Evolutionary conservation across 768 basidiomycete species (phyloP).

Genomic region (Hirschioporus abietinus): DNA sequence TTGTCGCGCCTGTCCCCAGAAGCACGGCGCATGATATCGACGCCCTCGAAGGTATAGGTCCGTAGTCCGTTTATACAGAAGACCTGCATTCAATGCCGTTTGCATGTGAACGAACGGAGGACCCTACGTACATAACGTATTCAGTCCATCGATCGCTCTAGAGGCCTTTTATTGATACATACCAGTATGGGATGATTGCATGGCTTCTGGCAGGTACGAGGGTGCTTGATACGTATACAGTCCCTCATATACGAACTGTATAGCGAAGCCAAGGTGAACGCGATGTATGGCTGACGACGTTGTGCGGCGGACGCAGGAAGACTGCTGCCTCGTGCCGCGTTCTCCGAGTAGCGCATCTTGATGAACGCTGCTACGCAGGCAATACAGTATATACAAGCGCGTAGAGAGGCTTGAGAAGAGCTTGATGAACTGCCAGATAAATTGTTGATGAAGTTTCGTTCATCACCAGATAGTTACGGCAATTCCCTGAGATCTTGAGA

Average conservation of each 20-base stretch:
- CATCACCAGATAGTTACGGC: background rate
- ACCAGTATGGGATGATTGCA: too few relatives aligned
- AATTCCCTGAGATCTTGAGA: background rate
- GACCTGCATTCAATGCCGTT: background rate
- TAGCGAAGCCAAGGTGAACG: background rate
- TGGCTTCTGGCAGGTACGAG: background rate
- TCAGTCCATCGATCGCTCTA: background rate
- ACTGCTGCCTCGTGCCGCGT: background rate
- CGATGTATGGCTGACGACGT: background rate
- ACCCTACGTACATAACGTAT: background rate
- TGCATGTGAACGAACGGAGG: background rate
- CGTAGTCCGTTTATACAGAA: background rate
- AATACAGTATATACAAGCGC: too few relatives aligned
- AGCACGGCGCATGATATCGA: background rate
- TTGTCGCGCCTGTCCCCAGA: background rate
- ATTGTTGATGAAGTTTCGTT: background rate
- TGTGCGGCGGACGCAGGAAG: background rate
- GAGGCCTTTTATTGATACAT: background rate
- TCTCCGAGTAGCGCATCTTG: background rate
- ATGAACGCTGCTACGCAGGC: too few relatives aligned
- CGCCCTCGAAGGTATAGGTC: background rate
- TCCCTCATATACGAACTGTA: background rate
- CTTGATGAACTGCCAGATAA: background rate
- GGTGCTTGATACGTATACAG: background rate
- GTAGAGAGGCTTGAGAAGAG: too few relatives aligned